A percentile compares a stretch with the other conserved stretches of the same genome.
phyloP scores from a whole-genome alignment of 2,329 filamentous ascomycete species.

The Penicillium brasilianum region DNA sequence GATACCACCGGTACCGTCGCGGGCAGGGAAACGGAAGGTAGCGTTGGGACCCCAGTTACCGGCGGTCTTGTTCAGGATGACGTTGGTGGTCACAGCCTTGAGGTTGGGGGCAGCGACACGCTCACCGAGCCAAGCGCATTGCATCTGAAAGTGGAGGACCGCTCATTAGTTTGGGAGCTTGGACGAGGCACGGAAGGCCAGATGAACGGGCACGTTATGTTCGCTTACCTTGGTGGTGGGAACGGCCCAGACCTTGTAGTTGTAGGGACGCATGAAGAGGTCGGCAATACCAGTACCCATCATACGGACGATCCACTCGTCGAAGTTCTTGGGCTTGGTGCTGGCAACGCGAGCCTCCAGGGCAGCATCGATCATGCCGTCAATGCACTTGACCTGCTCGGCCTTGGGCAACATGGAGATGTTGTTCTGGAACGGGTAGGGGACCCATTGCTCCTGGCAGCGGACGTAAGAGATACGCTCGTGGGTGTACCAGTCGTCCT shows the following conservation, averaged over 20 bases:
- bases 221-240: conserved; percentile 85
- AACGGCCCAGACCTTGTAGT: conserved; percentile 99
- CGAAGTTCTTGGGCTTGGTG: conserved; percentile 94
- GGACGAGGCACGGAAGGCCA: not conserved
- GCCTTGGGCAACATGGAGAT: conserved; percentile 98
- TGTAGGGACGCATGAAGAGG: conserved; percentile 98
- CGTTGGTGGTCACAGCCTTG: conserved; percentile 91
- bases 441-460: conserved; percentile 95
- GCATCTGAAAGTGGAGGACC: conserved; percentile 69
- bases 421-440: conserved; percentile 99
- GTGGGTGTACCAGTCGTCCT: conserved; percentile 96
- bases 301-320: conserved; percentile 96
- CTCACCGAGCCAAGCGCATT: conserved; percentile 98
- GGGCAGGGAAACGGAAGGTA: conserved; percentile 96
- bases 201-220: not conserved
- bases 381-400: conserved; percentile 91
- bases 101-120: conserved; percentile 95
- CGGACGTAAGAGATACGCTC: conserved; percentile 99
- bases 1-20: conserved; percentile 95
- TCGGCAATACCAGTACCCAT: conserved; percentile 88
- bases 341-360: conserved; percentile 83
- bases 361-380: conserved; percentile 94
- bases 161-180: not conserved
- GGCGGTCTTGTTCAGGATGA: conserved; percentile 93
- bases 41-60: conserved; percentile 98